A percentile compares a stretch with the other conserved stretches of the same genome.
phyloP scores from a whole-genome alignment of 2,329 filamentous ascomycete genomes.

The Pestalotiopsis sp. region DNA sequence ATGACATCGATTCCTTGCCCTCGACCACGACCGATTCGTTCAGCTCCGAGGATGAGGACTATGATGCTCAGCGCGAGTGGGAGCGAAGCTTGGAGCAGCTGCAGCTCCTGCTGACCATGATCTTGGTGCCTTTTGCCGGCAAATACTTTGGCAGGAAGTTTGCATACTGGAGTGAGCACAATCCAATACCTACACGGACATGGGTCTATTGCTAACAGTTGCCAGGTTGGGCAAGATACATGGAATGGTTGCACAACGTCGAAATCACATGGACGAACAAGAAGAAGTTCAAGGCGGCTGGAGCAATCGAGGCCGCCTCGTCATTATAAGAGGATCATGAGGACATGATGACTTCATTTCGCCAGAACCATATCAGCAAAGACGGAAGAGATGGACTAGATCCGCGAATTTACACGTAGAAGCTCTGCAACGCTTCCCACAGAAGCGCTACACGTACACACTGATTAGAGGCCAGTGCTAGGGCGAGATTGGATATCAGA shows the following conservation, averaged over 20 bases:
- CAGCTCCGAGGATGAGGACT: conserved; percentile 61
- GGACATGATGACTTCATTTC: background rate
- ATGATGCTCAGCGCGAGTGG: conserved; percentile 94
- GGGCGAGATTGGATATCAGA: background rate
- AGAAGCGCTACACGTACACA: background rate
- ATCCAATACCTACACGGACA: background rate
- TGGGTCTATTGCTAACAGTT: background rate
- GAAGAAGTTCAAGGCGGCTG: conserved; percentile 61
- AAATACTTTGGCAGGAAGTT: conserved; percentile 95
- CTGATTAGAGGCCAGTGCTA: background rate
- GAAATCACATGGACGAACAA: conserved; percentile 69
- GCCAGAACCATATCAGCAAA: background rate
- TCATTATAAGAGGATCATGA: background rate
- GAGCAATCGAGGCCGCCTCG: conserved; percentile 61
- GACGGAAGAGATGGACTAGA: background rate
- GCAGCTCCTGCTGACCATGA: conserved; percentile 90
- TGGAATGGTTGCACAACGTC: conserved; percentile 89
- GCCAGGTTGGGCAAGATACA: conserved; percentile 85
- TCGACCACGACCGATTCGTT: conserved; percentile 55
- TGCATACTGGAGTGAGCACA: conserved; percentile 86
- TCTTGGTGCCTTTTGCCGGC: conserved; percentile 87
- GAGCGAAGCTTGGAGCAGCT: conserved; percentile 90
- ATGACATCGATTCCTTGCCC: conserved; percentile 64
- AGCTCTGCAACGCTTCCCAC: conserved; percentile 1
- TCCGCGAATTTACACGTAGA: conserved; percentile 5